These are phyloP conservation scores for Hysterangium stoloniferum DNA, from an alignment of 768 basidiomycete genomes.

Conservation along the genomic window DNA sequence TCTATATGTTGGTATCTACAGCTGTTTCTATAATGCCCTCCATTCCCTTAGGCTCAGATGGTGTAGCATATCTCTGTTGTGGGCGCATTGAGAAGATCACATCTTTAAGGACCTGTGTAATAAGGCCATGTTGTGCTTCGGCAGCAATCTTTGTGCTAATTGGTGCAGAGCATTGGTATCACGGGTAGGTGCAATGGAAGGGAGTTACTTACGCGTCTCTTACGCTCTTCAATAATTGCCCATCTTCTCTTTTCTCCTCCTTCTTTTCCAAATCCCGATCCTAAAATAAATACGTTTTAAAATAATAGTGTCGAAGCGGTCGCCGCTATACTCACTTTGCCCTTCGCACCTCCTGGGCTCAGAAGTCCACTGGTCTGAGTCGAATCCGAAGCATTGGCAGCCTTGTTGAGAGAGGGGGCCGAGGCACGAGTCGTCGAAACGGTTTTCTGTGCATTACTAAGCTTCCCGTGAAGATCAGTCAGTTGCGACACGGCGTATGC, in stretches of 20 bases:
- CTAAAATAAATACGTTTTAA: constrained; percentile 7
- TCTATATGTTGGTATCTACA: not conserved
- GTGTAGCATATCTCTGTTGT: constrained; percentile 11
- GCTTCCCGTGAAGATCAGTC: constrained; percentile 82
- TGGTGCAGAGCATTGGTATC: not conserved
- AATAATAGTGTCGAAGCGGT: not conserved
- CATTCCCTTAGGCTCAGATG: constrained; percentile 3
- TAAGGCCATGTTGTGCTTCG: constrained; percentile 90
- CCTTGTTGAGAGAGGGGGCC: constrained; percentile 39
- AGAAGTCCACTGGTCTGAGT: not conserved
- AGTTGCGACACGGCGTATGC: constrained; percentile 91
- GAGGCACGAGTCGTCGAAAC: constrained; percentile 53
- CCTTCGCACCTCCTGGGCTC: constrained; percentile 26
- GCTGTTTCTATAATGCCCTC: constrained; percentile 9
- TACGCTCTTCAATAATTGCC: constrained; percentile 79
- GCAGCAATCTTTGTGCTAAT: constrained; percentile 78
- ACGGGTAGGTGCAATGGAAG: not conserved
- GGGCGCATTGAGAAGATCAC: constrained; percentile 68
- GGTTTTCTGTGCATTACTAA: constrained; percentile 58
- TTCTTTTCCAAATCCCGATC: constrained; percentile 30
- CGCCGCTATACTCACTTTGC: constrained; percentile 14
- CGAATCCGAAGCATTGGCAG: constrained; percentile 5
- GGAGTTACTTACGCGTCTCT: constrained; percentile 64
- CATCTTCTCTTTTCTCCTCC: constrained; percentile 84
- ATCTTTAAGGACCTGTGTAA: constrained; percentile 90